These are phyloP conservation scores for Pseudoneurospora amorphoporcata DNA, from an alignment of 495 filamentous ascomycete genomes.

Conservation along the genomic window DNA sequence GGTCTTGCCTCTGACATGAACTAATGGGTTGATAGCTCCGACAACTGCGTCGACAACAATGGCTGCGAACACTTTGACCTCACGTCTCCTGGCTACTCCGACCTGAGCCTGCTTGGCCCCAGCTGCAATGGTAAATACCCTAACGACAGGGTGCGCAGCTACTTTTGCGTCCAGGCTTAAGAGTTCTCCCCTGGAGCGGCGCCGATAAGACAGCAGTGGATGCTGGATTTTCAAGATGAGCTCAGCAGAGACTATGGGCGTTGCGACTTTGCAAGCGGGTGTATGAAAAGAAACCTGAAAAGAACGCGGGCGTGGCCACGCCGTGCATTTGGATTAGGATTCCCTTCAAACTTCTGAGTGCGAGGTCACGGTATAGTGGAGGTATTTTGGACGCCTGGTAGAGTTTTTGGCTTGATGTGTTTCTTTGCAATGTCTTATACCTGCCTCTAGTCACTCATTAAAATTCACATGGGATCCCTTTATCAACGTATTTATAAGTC, in stretches of 20 bases:
- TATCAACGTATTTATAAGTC: no score
- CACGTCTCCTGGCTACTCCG: no score
- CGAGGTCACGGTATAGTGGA: background rate
- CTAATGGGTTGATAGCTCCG: no score
- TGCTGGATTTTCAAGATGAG: no score
- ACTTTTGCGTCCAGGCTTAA: background rate
- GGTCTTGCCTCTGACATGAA: no score
- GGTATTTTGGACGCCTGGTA: background rate
- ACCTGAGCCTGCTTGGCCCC: background rate
- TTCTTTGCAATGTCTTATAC: background rate
- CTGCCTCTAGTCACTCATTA: background rate
- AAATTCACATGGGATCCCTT: background rate
- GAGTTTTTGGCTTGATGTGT: fast-evolving
- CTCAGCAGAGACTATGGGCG: no score
- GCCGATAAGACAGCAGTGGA: no score
- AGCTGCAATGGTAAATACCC: background rate
- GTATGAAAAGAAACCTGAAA: background rate
- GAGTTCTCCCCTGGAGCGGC: no score
- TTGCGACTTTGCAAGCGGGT: no score
- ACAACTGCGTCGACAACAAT: no score
- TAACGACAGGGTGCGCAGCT: background rate
- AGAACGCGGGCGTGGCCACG: background rate
- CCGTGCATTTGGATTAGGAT: background rate
- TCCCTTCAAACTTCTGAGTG: background rate
- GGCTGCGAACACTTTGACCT: no score